Evolutionary conservation across 352 stramenopile genomes (phyloP).

Genomic region (Ophiocytium majus): DNA sequence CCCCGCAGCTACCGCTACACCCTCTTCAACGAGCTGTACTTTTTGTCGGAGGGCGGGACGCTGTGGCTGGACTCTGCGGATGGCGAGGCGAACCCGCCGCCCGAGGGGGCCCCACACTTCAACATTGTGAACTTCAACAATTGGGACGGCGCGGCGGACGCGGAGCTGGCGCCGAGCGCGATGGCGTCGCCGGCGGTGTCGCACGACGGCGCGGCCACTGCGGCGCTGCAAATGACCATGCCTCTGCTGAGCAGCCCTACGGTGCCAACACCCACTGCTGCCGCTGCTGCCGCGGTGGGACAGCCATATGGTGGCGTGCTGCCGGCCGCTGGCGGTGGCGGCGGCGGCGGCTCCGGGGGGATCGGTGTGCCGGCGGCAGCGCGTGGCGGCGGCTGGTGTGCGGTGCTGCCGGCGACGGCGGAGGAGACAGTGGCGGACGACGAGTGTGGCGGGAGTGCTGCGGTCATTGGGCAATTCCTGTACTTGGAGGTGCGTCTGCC

Average conservation of each 20-base stretch:
- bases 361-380: too few species aligned
- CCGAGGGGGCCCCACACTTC: too few species aligned
- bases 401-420: background rate
- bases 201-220: too few species aligned
- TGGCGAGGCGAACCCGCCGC: slow-evolving; percentile 22
- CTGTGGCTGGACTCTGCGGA: slow-evolving; percentile 53
- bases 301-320: too few species aligned
- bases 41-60: slow-evolving; percentile 58
- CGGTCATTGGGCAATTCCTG: background rate
- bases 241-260: too few species aligned
- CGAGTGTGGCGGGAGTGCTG: background rate
- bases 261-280: too few species aligned
- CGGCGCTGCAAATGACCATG: too few species aligned
- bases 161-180: too few species aligned
- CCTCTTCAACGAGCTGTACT: slow-evolving; percentile 61
- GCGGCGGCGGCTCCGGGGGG: background rate
- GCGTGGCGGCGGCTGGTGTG: background rate
- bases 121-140: too few species aligned
- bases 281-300: too few species aligned
- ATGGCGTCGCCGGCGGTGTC: too few species aligned
- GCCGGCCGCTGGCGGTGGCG: background rate
- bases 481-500: background rate
- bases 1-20: slow-evolving; percentile 52
- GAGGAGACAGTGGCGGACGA: background rate
- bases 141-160: too few species aligned